Evolutionary conservation across 352 stramenopile genomes (phyloP).

Genomic region (Globisporangium solare): DNA sequence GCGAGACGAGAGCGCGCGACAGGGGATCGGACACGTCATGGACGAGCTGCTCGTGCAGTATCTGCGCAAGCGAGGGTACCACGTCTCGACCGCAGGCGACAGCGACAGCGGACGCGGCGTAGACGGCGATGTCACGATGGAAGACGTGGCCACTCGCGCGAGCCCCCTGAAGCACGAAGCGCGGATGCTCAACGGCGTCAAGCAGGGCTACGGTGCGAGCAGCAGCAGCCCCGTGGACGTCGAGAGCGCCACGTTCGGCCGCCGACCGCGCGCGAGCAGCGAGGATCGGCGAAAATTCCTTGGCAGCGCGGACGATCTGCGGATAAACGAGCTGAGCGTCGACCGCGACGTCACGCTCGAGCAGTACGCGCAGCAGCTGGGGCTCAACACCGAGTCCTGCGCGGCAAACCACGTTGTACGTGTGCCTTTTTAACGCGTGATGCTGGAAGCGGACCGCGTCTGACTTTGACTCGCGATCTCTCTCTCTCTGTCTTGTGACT

Average conservation of each 20-base stretch:
- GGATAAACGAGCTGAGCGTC: constrained; percentile 3
- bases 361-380: constrained; percentile 55
- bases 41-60: constrained; percentile 73
- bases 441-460: too few relatives aligned
- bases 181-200: background rate
- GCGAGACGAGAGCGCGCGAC: background rate
- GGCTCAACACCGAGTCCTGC: constrained; percentile 65
- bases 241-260: background rate
- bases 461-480: background rate
- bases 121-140: constrained; percentile 17
- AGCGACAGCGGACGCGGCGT: background rate
- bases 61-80: constrained; percentile 49
- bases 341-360: constrained; percentile 29
- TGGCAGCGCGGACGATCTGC: constrained; percentile 11
- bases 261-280: constrained; percentile 3
- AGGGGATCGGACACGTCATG: constrained; percentile 30
- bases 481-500: constrained; percentile 7
- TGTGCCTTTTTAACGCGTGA: constrained; percentile 6
- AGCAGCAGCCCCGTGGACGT: constrained; percentile 9
- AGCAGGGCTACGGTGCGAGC: background rate
- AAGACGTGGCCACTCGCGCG: background rate
- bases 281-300: constrained; percentile 22
- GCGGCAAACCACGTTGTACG: constrained; percentile 70
- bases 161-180: constrained; percentile 7
- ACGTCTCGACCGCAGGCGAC: constrained; percentile 18